These are phyloP conservation scores for Apostasia shenzhenica DNA, from an alignment of 106 monocot genomes.

Conservation along the genomic window DNA sequence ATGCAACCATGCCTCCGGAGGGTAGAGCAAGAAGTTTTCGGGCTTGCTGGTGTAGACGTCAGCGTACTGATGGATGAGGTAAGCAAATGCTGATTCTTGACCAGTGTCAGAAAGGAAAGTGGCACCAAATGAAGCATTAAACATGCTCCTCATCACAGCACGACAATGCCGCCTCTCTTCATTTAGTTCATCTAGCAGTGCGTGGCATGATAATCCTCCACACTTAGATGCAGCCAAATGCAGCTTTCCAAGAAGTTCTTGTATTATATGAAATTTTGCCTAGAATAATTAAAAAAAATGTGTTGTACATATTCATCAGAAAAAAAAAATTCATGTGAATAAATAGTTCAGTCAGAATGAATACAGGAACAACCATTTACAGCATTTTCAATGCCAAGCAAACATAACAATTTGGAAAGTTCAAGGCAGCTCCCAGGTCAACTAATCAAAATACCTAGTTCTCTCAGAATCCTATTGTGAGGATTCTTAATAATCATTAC, in stretches of 20 bases:
- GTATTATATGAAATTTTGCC: constrained; percentile 89
- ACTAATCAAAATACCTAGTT: no score
- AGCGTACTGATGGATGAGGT: constrained; percentile 93
- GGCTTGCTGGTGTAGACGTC: constrained; percentile 96
- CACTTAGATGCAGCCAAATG: constrained; percentile 35
- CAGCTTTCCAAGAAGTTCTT: constrained; percentile 84
- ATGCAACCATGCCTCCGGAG: constrained; percentile 84
- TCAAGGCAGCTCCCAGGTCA: no score
- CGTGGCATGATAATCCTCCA: constrained; percentile 26
- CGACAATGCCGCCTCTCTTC: constrained; percentile 45
- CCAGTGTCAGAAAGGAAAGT: constrained; percentile 94
- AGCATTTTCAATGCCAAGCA: no score
- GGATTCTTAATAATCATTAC: no score
- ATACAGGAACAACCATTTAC: no score
- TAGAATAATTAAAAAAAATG: constrained; percentile 9
- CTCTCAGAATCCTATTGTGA: no score
- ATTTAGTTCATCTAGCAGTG: constrained; percentile 63
- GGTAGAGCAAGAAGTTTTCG: constrained; percentile 69
- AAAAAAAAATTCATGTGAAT: not conserved
- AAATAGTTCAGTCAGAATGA: no score
- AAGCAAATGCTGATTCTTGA: constrained; percentile 87
- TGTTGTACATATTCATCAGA: not conserved
- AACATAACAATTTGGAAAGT: no score
- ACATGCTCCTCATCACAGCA: constrained; percentile 61
- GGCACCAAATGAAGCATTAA: constrained; percentile 78